Evolutionary conservation across 2,329 filamentous ascomycete species (phyloP), one percentile per base, ranked within the genome.

Genomic region (Lasiodiplodia hormozganensis): DNA sequence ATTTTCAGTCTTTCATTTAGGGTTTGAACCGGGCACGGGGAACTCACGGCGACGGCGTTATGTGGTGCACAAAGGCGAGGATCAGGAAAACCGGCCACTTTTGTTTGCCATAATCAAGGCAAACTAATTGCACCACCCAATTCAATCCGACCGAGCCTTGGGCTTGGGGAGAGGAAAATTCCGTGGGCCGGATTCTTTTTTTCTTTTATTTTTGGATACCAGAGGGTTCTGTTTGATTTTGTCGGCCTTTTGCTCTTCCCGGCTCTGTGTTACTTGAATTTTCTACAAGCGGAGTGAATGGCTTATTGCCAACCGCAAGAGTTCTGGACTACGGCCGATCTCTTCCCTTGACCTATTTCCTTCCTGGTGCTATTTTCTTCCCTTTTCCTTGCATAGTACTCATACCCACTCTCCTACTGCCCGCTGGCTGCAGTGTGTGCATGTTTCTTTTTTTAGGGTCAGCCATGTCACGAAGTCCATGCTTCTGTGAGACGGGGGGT

Each of bases 371-470:
- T n/a, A 62, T 65, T 52, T 57, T 38, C 3, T 53, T 36, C n/a
- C 31, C 51, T n/a, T 23, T 21, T 38, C 25, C 40, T 34, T 65
- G 60, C 60, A 38, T 52, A 52, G 43, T 64, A 64, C 60, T 52
- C 60, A 65, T 65, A 65, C 62, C 49, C 49, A 47, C 34, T 49
- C 62, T 65, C 23, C 52, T 65, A 21, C 25, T 54, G 36, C 28
- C 49, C 40, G 53, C 40, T n/a, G 43, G 62, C 53, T 23, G 53
- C 34, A 66, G 68, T 56, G 53, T 66, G 25, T 47, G 40, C 53
- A 53, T 64, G 62, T 67, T 53, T 60, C 40, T 54, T 69, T 62
- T 69, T 65, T 38, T 52, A 64, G 60, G 31, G 60, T 52, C 60
- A 31, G 58, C 60, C 60, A 64, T 64, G 60, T 52, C 60, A 64